A percentile compares a stretch with the other conserved stretches of the same genome.
These are phyloP conservation scores for Arctium minus DNA, from an alignment of 129 eudicot species.

Conservation along the genomic window DNA sequence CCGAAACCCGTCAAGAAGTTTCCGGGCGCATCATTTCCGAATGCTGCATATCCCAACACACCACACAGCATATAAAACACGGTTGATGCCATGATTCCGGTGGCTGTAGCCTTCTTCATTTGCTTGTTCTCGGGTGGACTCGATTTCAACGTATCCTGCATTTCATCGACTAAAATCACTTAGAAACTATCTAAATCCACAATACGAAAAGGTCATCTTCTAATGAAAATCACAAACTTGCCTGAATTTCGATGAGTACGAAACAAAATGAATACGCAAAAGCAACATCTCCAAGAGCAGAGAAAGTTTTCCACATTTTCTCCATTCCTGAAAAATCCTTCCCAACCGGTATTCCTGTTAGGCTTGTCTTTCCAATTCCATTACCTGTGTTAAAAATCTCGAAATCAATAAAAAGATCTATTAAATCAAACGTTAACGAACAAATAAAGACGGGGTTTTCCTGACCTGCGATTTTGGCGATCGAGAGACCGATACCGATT, in stretches of 20 bases:
- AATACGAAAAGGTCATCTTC: background rate
- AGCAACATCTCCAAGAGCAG: conserved; percentile 68
- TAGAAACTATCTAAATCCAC: background rate
- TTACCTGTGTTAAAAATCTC: conserved; percentile 5
- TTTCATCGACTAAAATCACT: background rate
- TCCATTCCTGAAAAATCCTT: conserved; percentile 36
- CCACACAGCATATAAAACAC: conserved; percentile 60
- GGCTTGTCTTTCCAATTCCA: conserved; percentile 40
- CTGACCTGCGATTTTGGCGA: conserved; percentile 49
- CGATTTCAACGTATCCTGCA: conserved; percentile 64
- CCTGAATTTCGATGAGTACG: conserved; percentile 71
- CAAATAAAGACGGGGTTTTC: background rate
- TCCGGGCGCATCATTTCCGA: conserved; percentile 69
- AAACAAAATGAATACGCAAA: conserved; percentile 60
- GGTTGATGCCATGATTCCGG: conserved; percentile 40
- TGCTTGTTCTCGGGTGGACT: conserved; percentile 57
- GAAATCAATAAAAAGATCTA: background rate
- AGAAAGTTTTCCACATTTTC: conserved; percentile 55
- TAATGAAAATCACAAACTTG: background rate
- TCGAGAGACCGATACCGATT: conserved; percentile 62
- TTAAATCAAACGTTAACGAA: background rate
- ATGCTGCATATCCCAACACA: conserved; percentile 64
- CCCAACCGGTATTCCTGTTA: conserved; percentile 55
- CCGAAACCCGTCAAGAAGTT: conserved; percentile 79
- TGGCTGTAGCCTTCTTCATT: conserved; percentile 56